Percentiles rank a stretch among this genome's conserved stretches.
Evolutionary conservation across 2,329 filamentous ascomycete species (phyloP).

Genomic region (Pseudogymnoascus sp.): DNA sequence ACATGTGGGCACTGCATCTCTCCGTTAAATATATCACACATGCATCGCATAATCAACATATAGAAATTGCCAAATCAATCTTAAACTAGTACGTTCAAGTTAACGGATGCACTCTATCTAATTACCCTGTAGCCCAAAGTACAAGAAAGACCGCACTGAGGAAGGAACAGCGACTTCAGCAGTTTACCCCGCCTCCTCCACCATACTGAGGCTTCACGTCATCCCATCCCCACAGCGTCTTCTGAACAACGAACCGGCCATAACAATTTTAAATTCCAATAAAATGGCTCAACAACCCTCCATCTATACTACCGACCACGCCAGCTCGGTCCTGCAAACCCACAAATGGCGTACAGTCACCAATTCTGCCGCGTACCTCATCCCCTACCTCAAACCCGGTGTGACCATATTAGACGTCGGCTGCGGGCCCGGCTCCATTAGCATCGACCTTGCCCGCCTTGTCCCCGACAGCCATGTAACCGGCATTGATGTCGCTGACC

Average conservation of each 20-base stretch:
- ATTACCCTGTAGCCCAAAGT: not conserved
- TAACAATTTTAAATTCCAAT: not conserved
- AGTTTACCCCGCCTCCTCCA: not conserved
- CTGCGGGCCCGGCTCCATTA: conserved; percentile 42
- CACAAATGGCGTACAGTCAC: conserved; percentile 37
- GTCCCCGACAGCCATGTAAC: conserved; percentile 33
- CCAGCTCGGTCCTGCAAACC: conserved; percentile 17
- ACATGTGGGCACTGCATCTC: not conserved
- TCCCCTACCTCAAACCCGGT: conserved; percentile 31
- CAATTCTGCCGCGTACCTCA: conserved; percentile 36
- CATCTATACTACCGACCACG: conserved; percentile 16
- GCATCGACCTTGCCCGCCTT: conserved; percentile 34
- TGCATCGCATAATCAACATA: not conserved
- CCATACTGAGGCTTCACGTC: not conserved
- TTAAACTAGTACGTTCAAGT: not conserved
- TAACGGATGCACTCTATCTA: not conserved
- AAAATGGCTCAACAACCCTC: conserved; percentile 4
- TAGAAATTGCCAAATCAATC: not conserved
- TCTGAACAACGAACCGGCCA: not conserved
- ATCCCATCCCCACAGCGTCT: not conserved
- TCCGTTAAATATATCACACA: not conserved
- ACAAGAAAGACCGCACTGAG: not conserved
- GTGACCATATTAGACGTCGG: conserved; percentile 37
- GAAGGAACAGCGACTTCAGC: not conserved
- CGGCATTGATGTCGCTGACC: conserved; percentile 32